Evolutionary conservation across 176 grass and related monocot genomes (phyloP).

Genomic region (Hordeum marinum): DNA sequence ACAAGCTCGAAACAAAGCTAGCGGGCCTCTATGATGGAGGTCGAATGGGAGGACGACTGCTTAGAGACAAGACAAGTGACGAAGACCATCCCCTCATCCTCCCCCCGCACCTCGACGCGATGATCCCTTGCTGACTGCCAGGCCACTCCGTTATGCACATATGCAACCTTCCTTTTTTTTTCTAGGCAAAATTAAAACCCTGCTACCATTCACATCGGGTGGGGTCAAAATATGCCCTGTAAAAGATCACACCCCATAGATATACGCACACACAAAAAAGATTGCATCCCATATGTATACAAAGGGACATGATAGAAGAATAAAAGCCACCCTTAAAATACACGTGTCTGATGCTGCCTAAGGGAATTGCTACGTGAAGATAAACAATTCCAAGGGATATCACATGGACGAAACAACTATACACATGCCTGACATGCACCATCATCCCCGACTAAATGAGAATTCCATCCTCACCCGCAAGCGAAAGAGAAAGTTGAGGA

Average conservation of each 20-base stretch:
- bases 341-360: background rate
- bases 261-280: background rate
- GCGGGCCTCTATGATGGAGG: background rate
- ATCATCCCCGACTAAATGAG: background rate
- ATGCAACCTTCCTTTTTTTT: background rate
- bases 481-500: background rate
- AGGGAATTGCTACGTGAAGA: background rate
- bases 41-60: background rate
- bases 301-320: background rate
- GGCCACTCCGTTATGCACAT: background rate
- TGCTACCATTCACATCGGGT: background rate
- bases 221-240: no score
- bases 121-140: background rate
- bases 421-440: background rate
- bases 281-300: background rate
- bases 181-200: background rate
- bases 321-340: background rate
- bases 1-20: background rate
- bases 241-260: background rate
- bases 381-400: background rate
- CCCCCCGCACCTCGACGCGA: no score
- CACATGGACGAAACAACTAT: background rate
- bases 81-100: background rate
- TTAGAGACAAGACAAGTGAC: background rate
- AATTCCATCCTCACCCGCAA: background rate